A percentile compares a stretch with the other conserved stretches of the same genome.
Evolutionary conservation across 2,329 filamentous ascomycete genomes (phyloP).

Genomic region (Phoma herbarum): DNA sequence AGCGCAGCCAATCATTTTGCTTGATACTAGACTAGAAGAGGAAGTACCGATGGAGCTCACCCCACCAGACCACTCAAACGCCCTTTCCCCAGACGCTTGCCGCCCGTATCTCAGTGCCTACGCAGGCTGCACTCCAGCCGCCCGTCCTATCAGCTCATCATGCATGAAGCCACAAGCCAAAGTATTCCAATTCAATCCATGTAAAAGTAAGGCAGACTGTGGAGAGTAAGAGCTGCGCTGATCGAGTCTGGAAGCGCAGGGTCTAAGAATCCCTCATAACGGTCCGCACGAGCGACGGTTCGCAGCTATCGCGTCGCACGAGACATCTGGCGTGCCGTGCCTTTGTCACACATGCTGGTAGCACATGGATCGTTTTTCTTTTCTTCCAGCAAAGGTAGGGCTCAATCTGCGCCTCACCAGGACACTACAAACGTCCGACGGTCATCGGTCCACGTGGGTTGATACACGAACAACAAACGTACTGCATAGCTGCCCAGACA

Average conservation of each 20-base stretch:
- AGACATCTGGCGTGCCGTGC: background rate
- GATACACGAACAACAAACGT: background rate
- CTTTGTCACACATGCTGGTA: slow-evolving; percentile 6
- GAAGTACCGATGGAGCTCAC: slow-evolving; percentile 28
- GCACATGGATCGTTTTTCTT: background rate
- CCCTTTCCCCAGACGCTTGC: slow-evolving; percentile 25
- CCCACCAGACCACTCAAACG: slow-evolving; percentile 4
- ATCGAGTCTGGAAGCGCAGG: slow-evolving; percentile 18
- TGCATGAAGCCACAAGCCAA: slow-evolving; percentile 10
- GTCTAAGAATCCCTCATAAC: slow-evolving; percentile 6
- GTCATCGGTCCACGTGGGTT: background rate
- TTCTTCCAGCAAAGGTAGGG: background rate
- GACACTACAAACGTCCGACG: background rate
- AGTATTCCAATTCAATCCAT: slow-evolving; percentile 10
- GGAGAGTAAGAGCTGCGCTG: slow-evolving; percentile 22
- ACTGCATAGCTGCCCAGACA: background rate
- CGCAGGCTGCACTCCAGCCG: slow-evolving; percentile 24
- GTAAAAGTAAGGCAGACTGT: slow-evolving; percentile 15
- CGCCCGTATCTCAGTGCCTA: slow-evolving; percentile 25
- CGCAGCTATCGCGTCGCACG: slow-evolving; percentile 12
- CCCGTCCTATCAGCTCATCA: slow-evolving; percentile 28
- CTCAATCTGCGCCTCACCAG: background rate
- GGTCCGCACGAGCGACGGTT: slow-evolving; percentile 14
- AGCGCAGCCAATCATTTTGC: slow-evolving; percentile 10
- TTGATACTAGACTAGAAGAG: slow-evolving; percentile 23